A percentile compares a stretch with the other conserved stretches of the same genome.
phyloP scores from a whole-genome alignment of 1,284 basidiomycete genomes.

The Exobasidium cylindrosporum region DNA sequence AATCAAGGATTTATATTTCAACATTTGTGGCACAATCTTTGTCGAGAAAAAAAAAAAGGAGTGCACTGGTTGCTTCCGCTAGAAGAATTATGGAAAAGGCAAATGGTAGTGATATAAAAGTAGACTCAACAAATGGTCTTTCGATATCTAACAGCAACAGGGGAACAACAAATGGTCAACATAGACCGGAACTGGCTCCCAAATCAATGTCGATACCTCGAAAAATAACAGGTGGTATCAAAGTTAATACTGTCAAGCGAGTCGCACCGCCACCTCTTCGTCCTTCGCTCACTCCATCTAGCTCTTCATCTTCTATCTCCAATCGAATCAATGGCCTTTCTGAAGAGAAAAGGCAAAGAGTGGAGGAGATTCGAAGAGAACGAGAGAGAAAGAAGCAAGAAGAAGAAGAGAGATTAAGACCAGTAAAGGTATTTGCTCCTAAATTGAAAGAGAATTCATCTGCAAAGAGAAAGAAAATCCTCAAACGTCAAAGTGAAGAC shows the following conservation, averaged over 20 bases:
- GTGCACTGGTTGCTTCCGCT: too few relatives aligned
- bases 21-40: too few relatives aligned
- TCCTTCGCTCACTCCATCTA: neutral
- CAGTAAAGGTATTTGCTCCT: neutral
- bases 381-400: neutral
- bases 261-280: neutral
- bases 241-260: slow-evolving; percentile 8
- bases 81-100: too few relatives aligned
- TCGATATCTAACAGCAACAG: too few relatives aligned
- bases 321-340: slow-evolving; percentile 5
- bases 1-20: too few relatives aligned
- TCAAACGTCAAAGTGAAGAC: neutral
- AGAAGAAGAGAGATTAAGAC: neutral
- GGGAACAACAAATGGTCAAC: too few relatives aligned
- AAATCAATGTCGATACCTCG: neutral
- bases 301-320: neutral
- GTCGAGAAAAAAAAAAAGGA: too few relatives aligned
- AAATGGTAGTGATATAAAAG: too few relatives aligned
- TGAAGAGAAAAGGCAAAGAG: slow-evolving; percentile 4
- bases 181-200: too few relatives aligned
- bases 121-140: too few relatives aligned
- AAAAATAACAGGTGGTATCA: neutral
- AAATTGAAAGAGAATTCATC: neutral
- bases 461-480: neutral
- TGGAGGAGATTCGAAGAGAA: slow-evolving; percentile 8